Evolutionary conservation across 208 protist species (phyloP), one percentile per base, ranked within the genome.

Genomic region (Leishmania tropica): DNA sequence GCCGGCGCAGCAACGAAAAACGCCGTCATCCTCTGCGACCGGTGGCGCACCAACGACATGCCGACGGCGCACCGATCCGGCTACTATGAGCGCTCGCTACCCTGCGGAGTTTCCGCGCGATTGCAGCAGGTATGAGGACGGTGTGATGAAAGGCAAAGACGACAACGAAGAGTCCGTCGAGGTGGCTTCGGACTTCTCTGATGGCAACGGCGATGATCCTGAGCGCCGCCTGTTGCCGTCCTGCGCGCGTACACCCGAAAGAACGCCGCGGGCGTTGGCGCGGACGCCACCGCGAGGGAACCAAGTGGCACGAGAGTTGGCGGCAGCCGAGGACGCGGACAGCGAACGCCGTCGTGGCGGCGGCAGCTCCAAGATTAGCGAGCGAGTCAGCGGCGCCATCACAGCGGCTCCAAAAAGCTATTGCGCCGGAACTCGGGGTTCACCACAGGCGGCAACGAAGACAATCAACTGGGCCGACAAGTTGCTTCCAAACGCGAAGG

Each of bases 391-490:
- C 67, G 21, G 40, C 21, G 37, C 37, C 17, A 47, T n/a, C 31
- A 28, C 67, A 47, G 67, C 40, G 40, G 40, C 21, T 4, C 21
- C n/a, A 13, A 5, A 37, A 47, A n/a, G 24, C 67, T 42, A n/a
- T 47, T 24, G 21, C 5, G 53, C 42, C 51, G 51, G 54, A 8
- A 0, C 31, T 58, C 15, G 13, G 37, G 31, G 54, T 37, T 31
- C 31, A 28, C 24, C 17, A 31, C 65, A 75, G 75, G 51, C 71
- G 8, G 64, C 10, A 19, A 62, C 73, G 2, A 83, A 79, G 42
- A 58, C 37, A 45, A 83, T 79, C 45, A 13, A 31, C 62, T 83
- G 80, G 74, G 60, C 73, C 28, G 62, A 83, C 51, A 40, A 48
- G 42, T 48, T 42, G 8, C 42, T 70, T 28, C 24, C 42, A 28